Evolutionary conservation across 31 red algal genomes (phyloP), one percentile per base, ranked within the genome.

Genomic region (Odonthalia washingtoniensis): DNA sequence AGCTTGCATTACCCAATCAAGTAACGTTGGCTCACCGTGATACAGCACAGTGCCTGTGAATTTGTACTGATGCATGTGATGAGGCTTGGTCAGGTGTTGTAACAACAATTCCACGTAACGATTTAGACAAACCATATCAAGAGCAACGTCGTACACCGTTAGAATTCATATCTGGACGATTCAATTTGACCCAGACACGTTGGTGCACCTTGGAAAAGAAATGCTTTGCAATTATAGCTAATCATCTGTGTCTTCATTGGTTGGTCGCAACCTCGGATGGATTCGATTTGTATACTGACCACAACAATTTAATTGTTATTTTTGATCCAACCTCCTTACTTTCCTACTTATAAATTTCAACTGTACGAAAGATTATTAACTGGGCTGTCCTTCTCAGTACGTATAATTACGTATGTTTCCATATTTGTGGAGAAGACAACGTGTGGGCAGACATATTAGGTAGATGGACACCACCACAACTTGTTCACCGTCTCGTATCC

Each of bases 201-300:
- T n/a, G n/a, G n/a, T n/a, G n/a, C n/a, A n/a, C n/a, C n/a, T n/a
- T n/a, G n/a, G n/a, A n/a, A n/a, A n/a, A n/a, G n/a, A n/a, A n/a
- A n/a, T n/a, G n/a, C n/a, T n/a, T n/a, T n/a, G n/a, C n/a, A n/a
- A n/a, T n/a, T n/a, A n/a, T n/a, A n/a, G n/a, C n/a, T n/a, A n/a
- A n/a, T n/a, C n/a, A n/a, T n/a, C 53, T 69, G n/a, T 5, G 42
- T 28, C 24, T 81, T 21, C 57, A 81, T 27, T 81, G 57, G 45
- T 65, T 81, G 18, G 5, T 17, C 16, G 17, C 38, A 67, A 69
- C 17, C 16, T 52, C 52, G 5, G 52, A 67, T 26, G 78, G n/a
- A 6, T 81, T 36, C 43, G 74, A 77, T 81, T 16, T 81, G 4
- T 38, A 37, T 38, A 81, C 78, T 30, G 78, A 81, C 35, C 78